phyloP scores from a whole-genome alignment of 1,139 yeast species.

The Chernovozyma aurita region DNA sequence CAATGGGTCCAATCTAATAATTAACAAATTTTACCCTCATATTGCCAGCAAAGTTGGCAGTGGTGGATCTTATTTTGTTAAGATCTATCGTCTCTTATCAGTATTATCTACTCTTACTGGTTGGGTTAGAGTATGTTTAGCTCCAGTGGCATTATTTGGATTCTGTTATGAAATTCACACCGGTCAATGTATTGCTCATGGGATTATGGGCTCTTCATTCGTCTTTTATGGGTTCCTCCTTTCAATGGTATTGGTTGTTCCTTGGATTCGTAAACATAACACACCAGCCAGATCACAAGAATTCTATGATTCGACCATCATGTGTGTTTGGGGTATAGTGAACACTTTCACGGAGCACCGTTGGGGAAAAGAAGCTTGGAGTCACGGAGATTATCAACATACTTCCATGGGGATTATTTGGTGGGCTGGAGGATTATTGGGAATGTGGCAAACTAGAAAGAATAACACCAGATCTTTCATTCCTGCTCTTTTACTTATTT shows the following conservation, averaged over 20 bases:
- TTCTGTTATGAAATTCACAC: conserved; percentile 67
- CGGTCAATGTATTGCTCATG: conserved; percentile 96
- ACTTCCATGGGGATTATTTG: conserved; percentile 94
- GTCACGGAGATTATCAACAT: conserved; percentile 88
- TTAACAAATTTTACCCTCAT: conserved; percentile 34
- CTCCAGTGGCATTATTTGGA: conserved; percentile 80
- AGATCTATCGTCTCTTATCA: conserved; percentile 42
- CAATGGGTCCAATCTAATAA: conserved; percentile 47
- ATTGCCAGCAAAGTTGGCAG: conserved; percentile 16
- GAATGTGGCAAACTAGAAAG: conserved; percentile 63
- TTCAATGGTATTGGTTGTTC: conserved; percentile 60
- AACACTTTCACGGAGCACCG: conserved; percentile 95
- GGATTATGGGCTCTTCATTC: conserved; percentile 92
- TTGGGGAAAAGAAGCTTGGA: conserved; percentile 87
- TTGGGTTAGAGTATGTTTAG: conserved; percentile 70
- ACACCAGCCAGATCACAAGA: conserved; percentile 61
- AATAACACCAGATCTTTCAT: conserved; percentile 65
- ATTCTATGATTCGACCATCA: conserved; percentile 73
- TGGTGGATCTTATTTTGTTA: not conserved
- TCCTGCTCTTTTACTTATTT: conserved; percentile 75
- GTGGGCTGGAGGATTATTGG: conserved; percentile 92
- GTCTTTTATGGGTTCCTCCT: conserved; percentile 72
- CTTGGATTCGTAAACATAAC: conserved; percentile 52
- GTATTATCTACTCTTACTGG: conserved; percentile 49
- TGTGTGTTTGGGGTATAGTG: conserved; percentile 87